phyloP scores from a whole-genome alignment of 2,329 filamentous ascomycete species.

The Eutypa lata region DNA sequence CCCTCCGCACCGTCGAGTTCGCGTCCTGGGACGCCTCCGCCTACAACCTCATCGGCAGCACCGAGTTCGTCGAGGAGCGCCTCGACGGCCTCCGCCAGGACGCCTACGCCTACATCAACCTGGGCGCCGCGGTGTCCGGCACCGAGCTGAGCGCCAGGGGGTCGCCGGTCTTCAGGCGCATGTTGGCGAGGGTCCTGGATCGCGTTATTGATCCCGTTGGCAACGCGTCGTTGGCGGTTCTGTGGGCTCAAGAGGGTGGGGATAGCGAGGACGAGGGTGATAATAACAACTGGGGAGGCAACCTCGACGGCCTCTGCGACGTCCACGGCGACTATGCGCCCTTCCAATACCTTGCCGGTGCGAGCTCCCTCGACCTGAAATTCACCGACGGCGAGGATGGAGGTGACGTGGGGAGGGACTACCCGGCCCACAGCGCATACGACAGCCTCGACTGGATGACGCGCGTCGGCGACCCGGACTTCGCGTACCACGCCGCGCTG shows the following conservation, averaged over 20 bases:
- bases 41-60: conserved; percentile 92
- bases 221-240: conserved; percentile 44
- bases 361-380: conserved; percentile 79
- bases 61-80: conserved; percentile 89
- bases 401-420: conserved; percentile 58
- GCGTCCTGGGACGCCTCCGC: conserved; percentile 94
- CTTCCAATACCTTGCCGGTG: conserved; percentile 89
- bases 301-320: conserved; percentile 63
- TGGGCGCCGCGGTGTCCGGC: conserved; percentile 79
- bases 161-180: conserved; percentile 73
- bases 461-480: conserved; percentile 74
- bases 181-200: conserved; percentile 70
- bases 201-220: conserved; percentile 69
- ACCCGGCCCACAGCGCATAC: conserved; percentile 79
- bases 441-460: conserved; percentile 88
- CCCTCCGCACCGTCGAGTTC: conserved; percentile 92
- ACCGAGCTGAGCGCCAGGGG: conserved; percentile 72
- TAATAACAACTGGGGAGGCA: conserved; percentile 6
- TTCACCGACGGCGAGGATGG: conserved; percentile 64
- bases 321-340: conserved; percentile 80
- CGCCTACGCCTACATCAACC: conserved; percentile 85
- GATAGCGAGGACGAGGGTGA: too few relatives aligned
- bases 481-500: conserved; percentile 75
- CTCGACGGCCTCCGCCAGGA: conserved; percentile 68
- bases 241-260: too few relatives aligned